These are phyloP conservation scores for Kodamaea neixiangensis DNA, from an alignment of 805 yeast genomes.

Conservation along the genomic window DNA sequence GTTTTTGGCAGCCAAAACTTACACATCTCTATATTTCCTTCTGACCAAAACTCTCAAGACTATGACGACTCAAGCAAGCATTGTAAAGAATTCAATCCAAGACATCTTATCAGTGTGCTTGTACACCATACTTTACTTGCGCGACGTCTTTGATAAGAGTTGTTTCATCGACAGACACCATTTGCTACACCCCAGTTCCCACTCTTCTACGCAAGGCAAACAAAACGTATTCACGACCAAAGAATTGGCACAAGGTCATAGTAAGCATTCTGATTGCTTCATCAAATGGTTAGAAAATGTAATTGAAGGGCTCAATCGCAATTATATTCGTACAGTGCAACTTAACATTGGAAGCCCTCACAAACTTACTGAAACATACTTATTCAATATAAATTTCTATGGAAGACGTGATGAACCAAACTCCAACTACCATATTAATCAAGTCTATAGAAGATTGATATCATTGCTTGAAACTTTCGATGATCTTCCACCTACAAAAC, in stretches of 20 bases:
- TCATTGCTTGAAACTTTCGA: neutral
- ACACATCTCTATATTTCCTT: neutral
- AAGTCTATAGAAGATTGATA: neutral
- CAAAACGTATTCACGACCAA: neutral
- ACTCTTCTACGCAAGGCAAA: neutral
- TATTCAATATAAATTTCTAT: neutral
- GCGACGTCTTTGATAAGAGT: conserved; percentile 5
- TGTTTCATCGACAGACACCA: conserved; percentile 33
- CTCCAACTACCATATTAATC: neutral
- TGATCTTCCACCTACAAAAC: neutral
- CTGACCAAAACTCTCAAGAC: neutral
- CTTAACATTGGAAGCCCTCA: neutral
- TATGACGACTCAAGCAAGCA: neutral
- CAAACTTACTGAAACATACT: neutral
- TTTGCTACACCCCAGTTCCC: neutral
- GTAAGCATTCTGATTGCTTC: conserved; percentile 48
- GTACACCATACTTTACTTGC: conserved; percentile 3
- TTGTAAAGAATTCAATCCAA: neutral
- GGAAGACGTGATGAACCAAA: neutral
- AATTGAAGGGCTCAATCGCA: conserved; percentile 41
- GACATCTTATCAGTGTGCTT: neutral
- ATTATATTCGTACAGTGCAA: neutral
- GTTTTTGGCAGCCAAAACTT: neutral
- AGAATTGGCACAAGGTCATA: conserved; percentile 45
- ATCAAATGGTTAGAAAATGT: conserved; percentile 58